Base-by-base conservation (phyloP, 441 rosid species). In the Raphanus hybrid region DNA sequence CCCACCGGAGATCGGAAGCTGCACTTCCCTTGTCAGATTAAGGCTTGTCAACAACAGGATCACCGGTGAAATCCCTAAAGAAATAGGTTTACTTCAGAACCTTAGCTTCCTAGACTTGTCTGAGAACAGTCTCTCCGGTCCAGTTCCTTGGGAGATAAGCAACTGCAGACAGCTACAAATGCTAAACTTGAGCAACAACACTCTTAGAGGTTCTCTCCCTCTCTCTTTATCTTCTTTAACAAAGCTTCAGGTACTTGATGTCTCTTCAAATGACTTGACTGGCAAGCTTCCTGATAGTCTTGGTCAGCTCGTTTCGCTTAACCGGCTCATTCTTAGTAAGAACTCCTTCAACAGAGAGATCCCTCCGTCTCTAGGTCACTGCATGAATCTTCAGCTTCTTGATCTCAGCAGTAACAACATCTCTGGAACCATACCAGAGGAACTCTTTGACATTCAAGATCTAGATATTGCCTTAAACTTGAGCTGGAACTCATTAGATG, bases 301-400 rank as follows among this genome's bases (percentile, higher is more conserved):
- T 18, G 61, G 61, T 20, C 61, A 57, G 61, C 27, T 57, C 61
- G 0, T 18, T 57, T 57, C 61, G 61, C 61, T 57, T 8, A 57
- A 57, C 29, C 61, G 61, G n/a, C 61, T 57, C n/a, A 57, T 57
- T 4, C 61, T 57, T 9, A 57, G 61, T 57, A 57, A 57, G 27
- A 57, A 57, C 29, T 57, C 61, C 61, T 57, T 57, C 29, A 57
- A 3, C 1, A 29, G 29, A 3, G 61, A 57, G 61, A 57, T 57
- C 27, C 61, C 29, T 57, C 11, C 11, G 29, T 57, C 61, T 57
- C 61, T 57, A 8, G 61, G 61, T 57, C 61, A 57, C 1, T 57
- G 61, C 61, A 57, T 18, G 61, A 57, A 57, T 57, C 61, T 57
- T 57, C 61, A 57, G 61, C 61, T 57, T 57, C 27, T 57, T 57